A percentile compares a stretch with the other conserved stretches of the same genome.
Evolutionary conservation across 2,329 filamentous ascomycete genomes (phyloP).

Genomic region (Fusarium praegraminearum): DNA sequence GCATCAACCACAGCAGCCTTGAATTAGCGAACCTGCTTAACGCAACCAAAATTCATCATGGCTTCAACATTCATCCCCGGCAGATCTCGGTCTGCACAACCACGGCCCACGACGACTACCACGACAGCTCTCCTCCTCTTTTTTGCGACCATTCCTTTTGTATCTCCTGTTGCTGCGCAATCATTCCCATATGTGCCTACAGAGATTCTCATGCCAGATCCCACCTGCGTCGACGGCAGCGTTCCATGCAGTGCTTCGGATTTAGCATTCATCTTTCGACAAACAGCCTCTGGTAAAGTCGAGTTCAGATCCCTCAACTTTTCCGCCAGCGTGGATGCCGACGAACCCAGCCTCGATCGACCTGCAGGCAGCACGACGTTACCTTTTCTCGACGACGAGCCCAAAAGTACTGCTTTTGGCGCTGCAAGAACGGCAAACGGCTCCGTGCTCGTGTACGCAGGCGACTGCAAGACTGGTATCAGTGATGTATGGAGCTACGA

Average conservation of each 20-base stretch:
- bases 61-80: constrained; percentile 5
- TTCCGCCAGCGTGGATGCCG: constrained; percentile 64
- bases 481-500: constrained; percentile 76
- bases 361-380: constrained; percentile 64
- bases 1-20: constrained; percentile 6
- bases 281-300: constrained; percentile 58
- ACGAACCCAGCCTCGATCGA: constrained; percentile 60
- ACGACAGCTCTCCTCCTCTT: constrained; percentile 25
- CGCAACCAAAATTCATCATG: constrained; percentile 22
- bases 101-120: constrained; percentile 12
- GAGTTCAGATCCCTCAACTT: constrained; percentile 75
- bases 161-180: constrained; percentile 53
- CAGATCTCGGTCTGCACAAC: constrained; percentile 14
- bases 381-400: constrained; percentile 69
- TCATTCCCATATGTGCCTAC: constrained; percentile 82
- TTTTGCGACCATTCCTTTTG: constrained; percentile 21
- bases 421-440: constrained; percentile 76
- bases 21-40: constrained; percentile 10
- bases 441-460: constrained; percentile 78
- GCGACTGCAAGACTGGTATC: constrained; percentile 71
- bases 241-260: constrained; percentile 54
- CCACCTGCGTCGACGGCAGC: constrained; percentile 57
- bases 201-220: constrained; percentile 70
- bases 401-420: constrained; percentile 69
- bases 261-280: constrained; percentile 77